Evolutionary conservation across 441 rosid genomes (phyloP), one percentile per base, ranked within the genome.

Genomic region (Syzygium syzygioides): DNA sequence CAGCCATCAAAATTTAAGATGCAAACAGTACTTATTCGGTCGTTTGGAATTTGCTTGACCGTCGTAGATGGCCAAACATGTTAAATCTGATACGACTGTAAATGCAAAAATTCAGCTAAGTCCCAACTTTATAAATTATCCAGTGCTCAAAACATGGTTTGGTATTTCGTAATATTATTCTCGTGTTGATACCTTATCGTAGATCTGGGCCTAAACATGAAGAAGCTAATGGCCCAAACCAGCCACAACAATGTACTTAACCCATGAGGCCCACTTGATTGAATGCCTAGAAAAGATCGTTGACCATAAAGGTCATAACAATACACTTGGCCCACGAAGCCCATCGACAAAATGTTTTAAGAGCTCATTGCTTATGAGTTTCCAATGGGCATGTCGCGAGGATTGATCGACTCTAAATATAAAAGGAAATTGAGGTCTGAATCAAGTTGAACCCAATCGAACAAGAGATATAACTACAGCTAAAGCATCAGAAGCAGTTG

Each of bases 141-240:
- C 0, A 3, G 12, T 34, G 45, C 48, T 32, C 23, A 6, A 68
- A 66, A 17, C 14, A 34, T 9, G 48, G 14, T 18, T 68, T 34
- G 23, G 45, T 19, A 1, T 18, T 32, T 68, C 2, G 4, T 68
- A 34, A 68, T 34, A 14, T 32, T 34, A 32, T 4, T 32, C 23
- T 32, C 3, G 0, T 34, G 7, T 18, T 18, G 3, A 5, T 11
- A 30, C 23, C 5, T 30, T 1, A 30, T 30, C 2, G 2, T 14
- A 64, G 14, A 64, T 64, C 1, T 2, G 12, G 12, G 3, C 25
- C 23, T 30, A 66, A 68, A 68, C 4, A 19, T 19, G 26, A 68
- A 34, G 48, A 34, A 68, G 14, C 13, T 68, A 34, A 68, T 68
- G 48, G 26, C 26, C 8, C 14, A 5, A 15, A 68, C 7, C 4